Evolutionary conservation across 75 land plant species (phyloP).

Genomic region (Pinus albicaulis): DNA sequence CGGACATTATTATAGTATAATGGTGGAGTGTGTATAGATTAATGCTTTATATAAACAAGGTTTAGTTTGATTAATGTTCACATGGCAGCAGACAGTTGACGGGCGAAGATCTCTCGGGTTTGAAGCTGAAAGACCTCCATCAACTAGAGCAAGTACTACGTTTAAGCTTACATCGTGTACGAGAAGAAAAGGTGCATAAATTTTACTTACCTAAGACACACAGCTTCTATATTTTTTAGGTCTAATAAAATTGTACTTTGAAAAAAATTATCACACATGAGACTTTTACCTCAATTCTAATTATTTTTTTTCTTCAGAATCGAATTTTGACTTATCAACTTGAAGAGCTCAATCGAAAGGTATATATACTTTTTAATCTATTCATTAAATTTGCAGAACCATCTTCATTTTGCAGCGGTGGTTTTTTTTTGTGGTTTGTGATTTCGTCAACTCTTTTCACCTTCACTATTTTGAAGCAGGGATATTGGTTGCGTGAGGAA

Average conservation of each 20-base stretch:
- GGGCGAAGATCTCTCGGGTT: not conserved
- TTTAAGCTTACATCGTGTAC: not conserved
- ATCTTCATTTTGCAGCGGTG: not conserved
- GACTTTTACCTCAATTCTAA: not conserved
- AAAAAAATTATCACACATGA: not conserved
- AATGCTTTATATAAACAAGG: too few species aligned
- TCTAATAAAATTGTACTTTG: not conserved
- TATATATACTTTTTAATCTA: not conserved
- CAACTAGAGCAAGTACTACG: not conserved
- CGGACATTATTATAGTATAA: too few species aligned
- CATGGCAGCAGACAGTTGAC: not conserved
- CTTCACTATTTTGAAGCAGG: not conserved
- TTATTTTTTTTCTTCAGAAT: not conserved
- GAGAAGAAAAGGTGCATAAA: not conserved
- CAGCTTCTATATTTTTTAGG: not conserved
- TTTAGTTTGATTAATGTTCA: not conserved
- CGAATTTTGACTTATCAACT: not conserved
- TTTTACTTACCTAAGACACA: too few species aligned
- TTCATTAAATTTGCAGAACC: too few species aligned
- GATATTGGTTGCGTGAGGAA: not conserved
- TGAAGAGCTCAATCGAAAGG: not conserved
- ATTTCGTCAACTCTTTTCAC: not conserved
- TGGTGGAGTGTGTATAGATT: too few species aligned
- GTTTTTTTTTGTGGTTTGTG: not conserved
- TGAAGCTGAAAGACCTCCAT: not conserved